Percentiles rank a stretch among this genome's conserved stretches.
Evolutionary conservation across 768 basidiomycete genomes (phyloP).

Genomic region (Porpolomopsis calyptriformis): DNA sequence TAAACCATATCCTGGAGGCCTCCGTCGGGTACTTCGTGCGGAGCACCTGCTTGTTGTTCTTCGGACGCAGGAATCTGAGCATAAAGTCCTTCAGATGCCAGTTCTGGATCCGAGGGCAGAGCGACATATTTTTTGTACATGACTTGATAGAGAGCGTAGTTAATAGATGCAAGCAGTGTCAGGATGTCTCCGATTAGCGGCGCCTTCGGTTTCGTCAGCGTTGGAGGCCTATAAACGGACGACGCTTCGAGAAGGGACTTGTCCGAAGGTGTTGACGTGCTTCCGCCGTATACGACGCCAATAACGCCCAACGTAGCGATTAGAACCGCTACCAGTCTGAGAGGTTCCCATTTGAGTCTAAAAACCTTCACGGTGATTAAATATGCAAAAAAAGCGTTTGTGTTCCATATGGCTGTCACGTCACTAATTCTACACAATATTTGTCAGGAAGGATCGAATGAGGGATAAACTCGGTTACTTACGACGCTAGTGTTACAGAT

Average conservation of each 20-base stretch:
- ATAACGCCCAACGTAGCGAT: conserved; percentile 76
- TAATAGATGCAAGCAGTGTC: conserved; percentile 60
- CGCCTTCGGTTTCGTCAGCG: conserved; percentile 26
- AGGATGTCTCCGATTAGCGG: conserved; percentile 66
- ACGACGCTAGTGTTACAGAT: conserved; percentile 63
- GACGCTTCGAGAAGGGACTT: conserved; percentile 8
- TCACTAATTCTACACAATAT: conserved; percentile 53
- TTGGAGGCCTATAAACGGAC: conserved; percentile 9
- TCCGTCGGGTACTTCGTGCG: conserved; percentile 8
- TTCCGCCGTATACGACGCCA: conserved; percentile 75
- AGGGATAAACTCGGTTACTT: conserved; percentile 23
- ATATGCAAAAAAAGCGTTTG: conserved; percentile 88
- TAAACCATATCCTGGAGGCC: conserved; percentile 26
- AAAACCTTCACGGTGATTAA: conserved; percentile 69
- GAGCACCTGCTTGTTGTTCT: conserved; percentile 16
- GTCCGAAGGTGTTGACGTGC: conserved; percentile 17
- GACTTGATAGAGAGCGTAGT: conserved; percentile 74
- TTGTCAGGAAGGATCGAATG: conserved; percentile 5
- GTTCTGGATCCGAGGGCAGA: conserved; percentile 53
- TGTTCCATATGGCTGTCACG: conserved; percentile 65
- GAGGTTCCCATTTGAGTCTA: conserved; percentile 48
- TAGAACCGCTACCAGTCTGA: conserved; percentile 59
- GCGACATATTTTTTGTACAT: conserved; percentile 74
- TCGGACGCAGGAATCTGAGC: conserved; percentile 31
- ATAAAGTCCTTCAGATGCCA: conserved; percentile 33